These are phyloP conservation scores for Chernovozyma sophiae-reginae DNA, from an alignment of 1,139 yeast species.

Conservation along the genomic window DNA sequence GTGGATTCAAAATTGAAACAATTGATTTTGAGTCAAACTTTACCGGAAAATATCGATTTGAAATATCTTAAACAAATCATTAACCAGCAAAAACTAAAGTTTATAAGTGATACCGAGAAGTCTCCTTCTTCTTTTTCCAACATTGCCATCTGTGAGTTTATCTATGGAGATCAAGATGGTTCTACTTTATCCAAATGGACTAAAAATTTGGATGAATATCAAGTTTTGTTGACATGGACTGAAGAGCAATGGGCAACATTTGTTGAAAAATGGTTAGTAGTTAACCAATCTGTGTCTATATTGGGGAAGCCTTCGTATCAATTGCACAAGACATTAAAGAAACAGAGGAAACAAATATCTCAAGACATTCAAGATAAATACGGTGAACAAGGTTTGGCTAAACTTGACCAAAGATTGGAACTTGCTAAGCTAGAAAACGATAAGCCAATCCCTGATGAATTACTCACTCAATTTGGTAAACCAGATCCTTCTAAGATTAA, in stretches of 20 bases:
- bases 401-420: slow-evolving; percentile 48
- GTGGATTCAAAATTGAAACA: slow-evolving; percentile 51
- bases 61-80: slow-evolving; percentile 62
- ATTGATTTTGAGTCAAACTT: slow-evolving; percentile 49
- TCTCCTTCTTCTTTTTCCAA: slow-evolving; percentile 58
- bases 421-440: slow-evolving; percentile 69
- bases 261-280: slow-evolving; percentile 50
- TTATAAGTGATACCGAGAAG: slow-evolving; percentile 62
- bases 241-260: slow-evolving; percentile 63
- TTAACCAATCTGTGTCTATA: slow-evolving; percentile 68
- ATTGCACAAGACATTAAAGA: slow-evolving; percentile 51
- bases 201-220: slow-evolving; percentile 57
- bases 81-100: slow-evolving; percentile 60
- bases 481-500: slow-evolving; percentile 76
- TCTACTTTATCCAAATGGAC: slow-evolving; percentile 53
- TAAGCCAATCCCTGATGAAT: slow-evolving; percentile 64
- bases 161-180: slow-evolving; percentile 69
- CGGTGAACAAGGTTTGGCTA: slow-evolving; percentile 59
- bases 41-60: slow-evolving; percentile 53
- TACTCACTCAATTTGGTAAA: slow-evolving; percentile 55
- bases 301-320: slow-evolving; percentile 70
- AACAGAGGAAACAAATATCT: slow-evolving; percentile 46
- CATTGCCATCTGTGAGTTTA: slow-evolving; percentile 70
- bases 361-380: slow-evolving; percentile 46
- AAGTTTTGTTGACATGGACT: slow-evolving; percentile 57